Conservation (phyloP, 2,329 filamentous ascomycete species). For the Sphaerulina musiva region DNA sequence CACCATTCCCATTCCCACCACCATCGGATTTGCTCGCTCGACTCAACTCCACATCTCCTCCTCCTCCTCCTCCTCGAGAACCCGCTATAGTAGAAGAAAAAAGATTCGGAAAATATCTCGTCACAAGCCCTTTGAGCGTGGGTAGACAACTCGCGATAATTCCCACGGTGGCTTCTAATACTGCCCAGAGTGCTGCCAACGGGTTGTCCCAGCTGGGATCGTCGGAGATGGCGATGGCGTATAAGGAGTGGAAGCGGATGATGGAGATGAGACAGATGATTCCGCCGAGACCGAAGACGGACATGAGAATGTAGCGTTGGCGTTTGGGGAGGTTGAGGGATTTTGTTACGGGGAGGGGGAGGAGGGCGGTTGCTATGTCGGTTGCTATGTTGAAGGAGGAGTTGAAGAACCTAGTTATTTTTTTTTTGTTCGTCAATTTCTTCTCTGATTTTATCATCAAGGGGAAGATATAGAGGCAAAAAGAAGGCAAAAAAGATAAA, state of each 20-base stretch:
- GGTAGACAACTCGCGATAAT: slow-evolving; percentile 26
- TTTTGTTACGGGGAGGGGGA: slow-evolving; percentile 32
- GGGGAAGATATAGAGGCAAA: too few species aligned
- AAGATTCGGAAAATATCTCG: slow-evolving; percentile 17
- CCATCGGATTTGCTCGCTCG: neutral
- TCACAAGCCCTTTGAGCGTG: slow-evolving; percentile 21
- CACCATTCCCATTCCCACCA: neutral
- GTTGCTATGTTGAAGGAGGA: slow-evolving; percentile 30
- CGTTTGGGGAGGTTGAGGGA: slow-evolving; percentile 24
- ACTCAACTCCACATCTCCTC: slow-evolving; percentile 2
- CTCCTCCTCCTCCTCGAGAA: neutral
- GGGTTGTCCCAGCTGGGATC: slow-evolving; percentile 25
- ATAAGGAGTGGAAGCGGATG: slow-evolving; percentile 22
- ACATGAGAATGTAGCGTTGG: slow-evolving; percentile 27
- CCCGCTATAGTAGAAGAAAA: neutral
- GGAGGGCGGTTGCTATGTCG: slow-evolving; percentile 29
- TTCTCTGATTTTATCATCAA: too few species aligned
- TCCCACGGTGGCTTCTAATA: slow-evolving; percentile 24
- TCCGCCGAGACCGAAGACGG: slow-evolving; percentile 31
- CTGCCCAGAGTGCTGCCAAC: slow-evolving; percentile 21
- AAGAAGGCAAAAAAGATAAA: too few species aligned
- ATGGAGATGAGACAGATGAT: slow-evolving; percentile 24
- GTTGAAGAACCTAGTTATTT: slow-evolving; percentile 22
- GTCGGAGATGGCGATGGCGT: slow-evolving; percentile 18
- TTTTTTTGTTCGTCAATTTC: neutral